A percentile compares a stretch with the other conserved stretches of the same genome.
Evolutionary conservation across 306 rosid species (phyloP).

Genomic region (Neltuma alba): DNA sequence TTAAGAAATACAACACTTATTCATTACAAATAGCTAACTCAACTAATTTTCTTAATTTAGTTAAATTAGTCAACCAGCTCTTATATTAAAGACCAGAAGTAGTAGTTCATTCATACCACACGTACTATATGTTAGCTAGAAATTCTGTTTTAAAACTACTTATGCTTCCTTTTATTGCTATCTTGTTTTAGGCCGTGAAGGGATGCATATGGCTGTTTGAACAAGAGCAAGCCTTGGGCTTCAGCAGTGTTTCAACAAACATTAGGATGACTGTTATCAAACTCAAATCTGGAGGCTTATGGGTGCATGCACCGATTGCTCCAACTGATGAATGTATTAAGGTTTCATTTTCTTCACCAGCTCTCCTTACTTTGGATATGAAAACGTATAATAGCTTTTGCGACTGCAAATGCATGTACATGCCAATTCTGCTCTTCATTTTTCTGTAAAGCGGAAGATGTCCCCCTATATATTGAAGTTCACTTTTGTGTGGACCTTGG

Average conservation of each 20-base stretch:
- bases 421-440: neutral
- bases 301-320: constrained; percentile 98
- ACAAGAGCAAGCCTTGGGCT: constrained; percentile 98
- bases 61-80: too few species aligned
- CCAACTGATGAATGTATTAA: constrained; percentile 97
- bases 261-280: constrained; percentile 94
- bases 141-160: constrained; percentile 24
- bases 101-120: constrained; percentile 11
- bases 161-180: constrained; percentile 21
- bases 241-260: constrained; percentile 99
- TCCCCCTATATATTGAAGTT: neutral
- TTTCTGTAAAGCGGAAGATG: constrained; percentile 6
- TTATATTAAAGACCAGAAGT: too few species aligned
- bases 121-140: neutral
- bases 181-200: constrained; percentile 72
- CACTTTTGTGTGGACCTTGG: neutral
- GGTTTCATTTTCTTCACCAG: constrained; percentile 50
- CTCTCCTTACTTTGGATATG: constrained; percentile 24
- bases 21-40: too few species aligned
- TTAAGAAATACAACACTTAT: too few species aligned
- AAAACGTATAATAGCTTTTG: constrained; percentile 21
- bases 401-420: neutral
- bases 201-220: constrained; percentile 91
- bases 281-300: constrained; percentile 94
- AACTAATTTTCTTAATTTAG: too few species aligned